These are phyloP conservation scores for Vararia minispora DNA, from an alignment of 768 basidiomycete species.

Conservation along the genomic window DNA sequence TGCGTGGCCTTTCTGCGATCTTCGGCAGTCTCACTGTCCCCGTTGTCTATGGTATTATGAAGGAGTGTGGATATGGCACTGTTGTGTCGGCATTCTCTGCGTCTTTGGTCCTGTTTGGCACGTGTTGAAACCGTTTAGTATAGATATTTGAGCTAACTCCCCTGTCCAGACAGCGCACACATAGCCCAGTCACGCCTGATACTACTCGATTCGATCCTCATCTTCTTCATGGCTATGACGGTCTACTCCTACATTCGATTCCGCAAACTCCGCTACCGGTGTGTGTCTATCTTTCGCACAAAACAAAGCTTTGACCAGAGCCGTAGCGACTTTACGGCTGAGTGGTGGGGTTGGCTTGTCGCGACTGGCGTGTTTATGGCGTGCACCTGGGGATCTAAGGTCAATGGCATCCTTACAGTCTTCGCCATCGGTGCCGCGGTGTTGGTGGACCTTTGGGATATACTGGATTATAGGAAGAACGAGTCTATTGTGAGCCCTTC, in stretches of 20 bases:
- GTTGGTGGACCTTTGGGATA: conserved; percentile 86
- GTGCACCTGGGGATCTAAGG: conserved; percentile 95
- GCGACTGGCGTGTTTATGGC: conserved; percentile 91
- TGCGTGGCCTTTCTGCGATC: conserved; percentile 87
- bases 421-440: conserved; percentile 84
- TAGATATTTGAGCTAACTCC: background rate
- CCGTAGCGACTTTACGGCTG: conserved; percentile 68
- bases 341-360: conserved; percentile 94
- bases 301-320: background rate
- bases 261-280: conserved; percentile 88
- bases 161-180: conserved; percentile 78
- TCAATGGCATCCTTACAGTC: conserved; percentile 92
- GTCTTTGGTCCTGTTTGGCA: conserved; percentile 77
- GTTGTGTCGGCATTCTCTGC: conserved; percentile 88
- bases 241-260: conserved; percentile 91
- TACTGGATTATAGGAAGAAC: conserved; percentile 76
- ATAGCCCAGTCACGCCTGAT: conserved; percentile 94
- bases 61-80: conserved; percentile 93
- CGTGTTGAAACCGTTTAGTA: conserved; percentile 19
- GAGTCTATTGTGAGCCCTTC: conserved; percentile 66
- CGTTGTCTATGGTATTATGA: conserved; percentile 92
- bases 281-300: conserved; percentile 16
- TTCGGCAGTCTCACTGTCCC: conserved; percentile 86
- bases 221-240: conserved; percentile 93
- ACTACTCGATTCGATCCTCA: conserved; percentile 84